Base-by-base conservation (phyloP, 2,329 filamentous ascomycete genomes). In the Epichloe gansuensis region DNA sequence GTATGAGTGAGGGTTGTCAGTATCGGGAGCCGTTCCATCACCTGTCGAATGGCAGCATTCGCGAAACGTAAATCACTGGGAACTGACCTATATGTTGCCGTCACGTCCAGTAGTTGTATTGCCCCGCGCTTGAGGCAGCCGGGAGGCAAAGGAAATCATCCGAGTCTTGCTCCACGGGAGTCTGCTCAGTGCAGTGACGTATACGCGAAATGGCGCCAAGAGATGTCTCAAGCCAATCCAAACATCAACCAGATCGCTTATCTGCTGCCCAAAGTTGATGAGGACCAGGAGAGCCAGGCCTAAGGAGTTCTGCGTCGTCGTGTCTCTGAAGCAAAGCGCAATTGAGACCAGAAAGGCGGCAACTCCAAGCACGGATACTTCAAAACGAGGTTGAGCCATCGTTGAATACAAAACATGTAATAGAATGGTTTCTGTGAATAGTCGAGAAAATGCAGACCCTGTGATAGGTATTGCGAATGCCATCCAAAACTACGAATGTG, bases 301-400 rank as follows among this genome's bases (percentile, higher is more conserved):
- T 13, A 52, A 25, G 43, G 43, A 43, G 11, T 45, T 45, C 15
- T 52, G 56, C 9, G 64, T 57, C 42, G 58, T 53, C 11, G 75
- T 68, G 28, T 31, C 25, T 8, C 12, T 12, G 5, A 25, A 37
- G n/a, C 42, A 45, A 3, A 51, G 31, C 2, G 74, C 71, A 2
- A 76, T 59, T 23, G 52, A 62, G 12, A 78, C 70, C 4, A 78
- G 59, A 3, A 76, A 56, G 0, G 72, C 67, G 1, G 73, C 74
- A 28, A 79, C 65, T 2, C 61, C 69, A 1, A 74, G 70, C 0
- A 77, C 72, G 4, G 60, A 46, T 3, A 78, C 59, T 53, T 78
- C 5, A 78, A 60, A 2, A 75, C 72, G 4, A 78, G 60, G 0
- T 64, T 69, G 1, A 78, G 63, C 74, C 75, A 78, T 23, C 70